These are phyloP conservation scores for Usnea hakonensis DNA, from an alignment of 495 filamentous ascomycete genomes.

Conservation along the genomic window DNA sequence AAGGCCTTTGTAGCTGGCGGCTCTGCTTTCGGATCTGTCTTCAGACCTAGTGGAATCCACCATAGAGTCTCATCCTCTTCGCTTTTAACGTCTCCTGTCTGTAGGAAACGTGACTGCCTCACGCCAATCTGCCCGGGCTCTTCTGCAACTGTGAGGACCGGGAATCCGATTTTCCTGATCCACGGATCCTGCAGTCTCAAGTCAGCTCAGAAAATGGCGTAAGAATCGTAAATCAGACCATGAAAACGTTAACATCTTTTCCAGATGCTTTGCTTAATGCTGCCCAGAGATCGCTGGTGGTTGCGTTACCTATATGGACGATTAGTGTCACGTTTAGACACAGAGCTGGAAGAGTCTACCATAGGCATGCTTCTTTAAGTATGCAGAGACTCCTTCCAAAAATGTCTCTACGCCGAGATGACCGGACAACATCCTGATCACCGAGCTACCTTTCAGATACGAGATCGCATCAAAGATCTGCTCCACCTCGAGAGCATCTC, in stretches of 20 bases:
- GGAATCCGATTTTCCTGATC: conserved; percentile 93
- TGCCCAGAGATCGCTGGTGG: conserved; percentile 84
- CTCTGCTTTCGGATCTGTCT: conserved; percentile 43
- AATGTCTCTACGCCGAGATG: conserved; percentile 82
- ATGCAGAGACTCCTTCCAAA: conserved; percentile 77
- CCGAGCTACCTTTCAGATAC: conserved; percentile 90
- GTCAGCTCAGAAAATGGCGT: background rate
- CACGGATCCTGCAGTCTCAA: conserved; percentile 53
- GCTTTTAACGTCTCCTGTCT: conserved; percentile 81
- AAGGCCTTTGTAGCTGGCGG: conserved; percentile 58
- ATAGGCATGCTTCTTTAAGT: conserved; percentile 81
- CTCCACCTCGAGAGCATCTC: conserved; percentile 74
- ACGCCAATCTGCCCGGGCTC: conserved; percentile 71
- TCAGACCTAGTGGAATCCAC: conserved; percentile 88
- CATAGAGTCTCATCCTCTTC: conserved; percentile 88
- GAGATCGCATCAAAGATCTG: conserved; percentile 95
- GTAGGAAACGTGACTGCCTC: conserved; percentile 80
- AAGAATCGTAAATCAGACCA: conserved; percentile 43
- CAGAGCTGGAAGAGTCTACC: conserved; percentile 27
- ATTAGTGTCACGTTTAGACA: background rate
- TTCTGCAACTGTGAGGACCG: conserved; percentile 77
- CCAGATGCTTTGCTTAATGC: conserved; percentile 84
- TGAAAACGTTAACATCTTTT: conserved; percentile 76
- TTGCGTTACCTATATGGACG: conserved; percentile 55
- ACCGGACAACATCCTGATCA: conserved; percentile 86